A percentile compares a stretch with the other conserved stretches of the same genome.
Conservation (phyloP, 768 basidiomycete genomes). For the Xerocomus brunneocitrinus region DNA sequence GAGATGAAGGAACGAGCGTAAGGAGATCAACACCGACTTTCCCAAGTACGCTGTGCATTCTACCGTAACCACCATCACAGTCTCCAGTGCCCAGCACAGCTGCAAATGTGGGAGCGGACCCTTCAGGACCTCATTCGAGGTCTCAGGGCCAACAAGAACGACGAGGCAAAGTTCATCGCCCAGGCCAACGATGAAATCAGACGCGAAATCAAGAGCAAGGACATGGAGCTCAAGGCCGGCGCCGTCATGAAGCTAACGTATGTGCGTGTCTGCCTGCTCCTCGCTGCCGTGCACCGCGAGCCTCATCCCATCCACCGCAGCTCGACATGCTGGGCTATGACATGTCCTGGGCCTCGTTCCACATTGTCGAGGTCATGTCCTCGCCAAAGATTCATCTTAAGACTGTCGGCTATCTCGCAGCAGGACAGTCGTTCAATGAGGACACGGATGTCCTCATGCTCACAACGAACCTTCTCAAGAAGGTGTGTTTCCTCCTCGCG, state of each 20-base stretch:
- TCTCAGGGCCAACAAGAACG: slow-evolving; percentile 90
- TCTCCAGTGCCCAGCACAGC: not conserved
- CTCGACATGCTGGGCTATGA: slow-evolving; percentile 96
- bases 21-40: too few species aligned
- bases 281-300: not conserved
- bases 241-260: slow-evolving; percentile 96
- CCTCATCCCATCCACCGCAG: slow-evolving; percentile 38
- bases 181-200: slow-evolving; percentile 94
- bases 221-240: slow-evolving; percentile 95
- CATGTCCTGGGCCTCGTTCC: slow-evolving; percentile 94
- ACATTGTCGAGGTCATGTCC: slow-evolving; percentile 98
- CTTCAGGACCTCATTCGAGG: slow-evolving; percentile 94
- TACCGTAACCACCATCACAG: not conserved
- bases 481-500: slow-evolving; percentile 47
- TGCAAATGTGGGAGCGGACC: slow-evolving; percentile 89
- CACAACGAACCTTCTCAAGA: slow-evolving; percentile 93
- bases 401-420: slow-evolving; percentile 92
- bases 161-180: slow-evolving; percentile 87
- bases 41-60: not conserved
- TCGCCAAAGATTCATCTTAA: slow-evolving; percentile 89
- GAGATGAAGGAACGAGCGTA: slow-evolving; percentile 1
- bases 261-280: slow-evolving; percentile 48
- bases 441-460: slow-evolving; percentile 98
- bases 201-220: slow-evolving; percentile 84
- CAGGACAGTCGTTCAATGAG: slow-evolving; percentile 83